Evolutionary conservation across 1,284 basidiomycete genomes (phyloP), one percentile per base, ranked within the genome.

Genomic region (Puccinia polysora): DNA sequence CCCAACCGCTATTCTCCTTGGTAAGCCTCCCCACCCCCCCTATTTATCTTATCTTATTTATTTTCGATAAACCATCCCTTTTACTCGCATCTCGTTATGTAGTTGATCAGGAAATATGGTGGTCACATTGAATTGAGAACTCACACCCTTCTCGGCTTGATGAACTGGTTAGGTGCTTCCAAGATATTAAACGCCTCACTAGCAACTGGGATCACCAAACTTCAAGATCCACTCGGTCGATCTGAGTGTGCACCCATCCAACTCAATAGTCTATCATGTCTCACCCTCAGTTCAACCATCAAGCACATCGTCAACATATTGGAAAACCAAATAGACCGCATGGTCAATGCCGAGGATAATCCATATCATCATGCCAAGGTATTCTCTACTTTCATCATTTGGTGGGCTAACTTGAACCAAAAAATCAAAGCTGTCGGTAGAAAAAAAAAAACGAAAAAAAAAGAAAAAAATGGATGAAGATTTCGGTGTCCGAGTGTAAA

Each of bases 181-280:
- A 52, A 55, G 36, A 65, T 65, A 40, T 40, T 65, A 23, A 65
- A 55, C 38, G 63, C 49, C 38, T 52, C 63, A 2, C 49, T 65
- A 28, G 63, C 49, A 14, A 36, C 45, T 34, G 38, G 52, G n/a
- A 55, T 65, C 18, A 43, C 58, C 45, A 43, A 12, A 60, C 38
- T 60, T 30, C 12, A 60, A 25, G 28, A 43, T 43, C 58, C 38
- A 25, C 23, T 60, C 12, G 49, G 49, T 20, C 23, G 23, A 28
- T 43, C 63, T 34, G 63, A 65, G 53, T 65, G 34, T n/a, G 30
- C 53, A 20, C 63, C 63, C 23, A 55, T 65, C 18, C 63, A 65
- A 65, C 63, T 65, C 50, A 55, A 52, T 49, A 65, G 63, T 52
- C 63, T 45, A 18, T 52, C 63, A 15, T 65, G 63, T 23, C 52